These are phyloP conservation scores for Boletus rubroflammeus DNA, from an alignment of 768 basidiomycete species.

Conservation along the genomic window DNA sequence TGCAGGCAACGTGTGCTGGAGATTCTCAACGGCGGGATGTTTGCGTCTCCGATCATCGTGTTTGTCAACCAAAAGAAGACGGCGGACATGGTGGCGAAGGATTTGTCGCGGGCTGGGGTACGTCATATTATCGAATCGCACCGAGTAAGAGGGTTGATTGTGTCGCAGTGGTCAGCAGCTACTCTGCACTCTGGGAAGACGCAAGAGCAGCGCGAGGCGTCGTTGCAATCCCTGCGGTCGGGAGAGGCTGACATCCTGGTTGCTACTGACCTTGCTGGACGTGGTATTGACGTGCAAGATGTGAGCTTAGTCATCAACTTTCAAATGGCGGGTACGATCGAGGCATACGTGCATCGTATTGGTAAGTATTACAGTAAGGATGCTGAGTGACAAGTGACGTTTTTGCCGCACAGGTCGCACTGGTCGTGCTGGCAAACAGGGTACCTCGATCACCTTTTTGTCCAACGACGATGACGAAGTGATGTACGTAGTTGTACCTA, in stretches of 20 bases:
- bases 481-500: slow-evolving; percentile 58
- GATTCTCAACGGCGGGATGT: slow-evolving; percentile 84
- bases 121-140: slow-evolving; percentile 28
- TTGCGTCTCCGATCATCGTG: slow-evolving; percentile 89
- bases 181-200: slow-evolving; percentile 97
- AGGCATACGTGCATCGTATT: slow-evolving; percentile 97
- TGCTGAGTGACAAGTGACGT: no score
- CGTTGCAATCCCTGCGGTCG: slow-evolving; percentile 78
- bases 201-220: slow-evolving; percentile 94
- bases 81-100: slow-evolving; percentile 96
- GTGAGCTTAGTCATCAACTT: slow-evolving; percentile 96
- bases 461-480: slow-evolving; percentile 96
- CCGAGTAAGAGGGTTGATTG: slow-evolving; percentile 3
- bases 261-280: slow-evolving; percentile 95
- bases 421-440: slow-evolving; percentile 95
- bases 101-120: slow-evolving; percentile 84
- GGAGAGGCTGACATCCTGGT: slow-evolving; percentile 89
- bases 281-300: slow-evolving; percentile 98
- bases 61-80: slow-evolving; percentile 99
- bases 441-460: slow-evolving; percentile 92
- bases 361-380: no score
- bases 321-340: slow-evolving; percentile 96
- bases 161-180: slow-evolving; percentile 74
- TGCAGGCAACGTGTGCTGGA: slow-evolving; percentile 79
- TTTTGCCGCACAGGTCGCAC: slow-evolving; percentile 70